Evolutionary conservation across 176 grass and related monocot genomes (phyloP), one percentile per base, ranked within the genome.

Genomic region (Saccharum spontaneum): DNA sequence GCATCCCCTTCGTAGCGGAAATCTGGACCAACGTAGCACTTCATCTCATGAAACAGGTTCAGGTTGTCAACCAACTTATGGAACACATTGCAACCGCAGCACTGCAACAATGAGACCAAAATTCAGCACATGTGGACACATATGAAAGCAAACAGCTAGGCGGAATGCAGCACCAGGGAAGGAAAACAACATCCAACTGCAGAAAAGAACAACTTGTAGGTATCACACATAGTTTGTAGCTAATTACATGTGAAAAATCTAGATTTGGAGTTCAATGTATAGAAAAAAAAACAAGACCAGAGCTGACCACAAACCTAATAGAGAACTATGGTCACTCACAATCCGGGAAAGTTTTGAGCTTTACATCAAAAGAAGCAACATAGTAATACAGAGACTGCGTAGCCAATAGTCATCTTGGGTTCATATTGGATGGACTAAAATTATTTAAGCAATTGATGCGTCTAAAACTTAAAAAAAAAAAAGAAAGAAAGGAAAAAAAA

Each of bases 41-140:
- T 99, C 90, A 96, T 99, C 82, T 89, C 91, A 71, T 99, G 93
- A 59, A 99, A 99, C 67, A 96, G 88, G 78, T 98, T 98, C 84
- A 98, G 82, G 79, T 96, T 98, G 83, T 99, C 97, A 13, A 99
- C 93, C 81, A 96, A 69, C 74, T 92, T 99, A 79, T 99, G 97
- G 75, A 98, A 96, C 36, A 98, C 57, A 44, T 98, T 99, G 88
- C 97, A 99, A 2, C 97, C 97, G 12, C 93, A 96, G 74, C 97
- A 98, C 93, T 96, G 83, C 31, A 43, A 8, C 57, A 87, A 6
- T 7, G 5, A 69, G 63, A 75, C 26, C 15, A 67, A n/a, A 62
- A 50, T 24, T 80, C 28, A 36, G 38, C 10, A 86, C n/a, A 74
- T 86, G 20, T 28, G 77, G 3, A 36, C 69, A 41, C 8, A 63